Base-by-base conservation (phyloP, 2,329 filamentous ascomycete species). In the Cercospora sp. region DNA sequence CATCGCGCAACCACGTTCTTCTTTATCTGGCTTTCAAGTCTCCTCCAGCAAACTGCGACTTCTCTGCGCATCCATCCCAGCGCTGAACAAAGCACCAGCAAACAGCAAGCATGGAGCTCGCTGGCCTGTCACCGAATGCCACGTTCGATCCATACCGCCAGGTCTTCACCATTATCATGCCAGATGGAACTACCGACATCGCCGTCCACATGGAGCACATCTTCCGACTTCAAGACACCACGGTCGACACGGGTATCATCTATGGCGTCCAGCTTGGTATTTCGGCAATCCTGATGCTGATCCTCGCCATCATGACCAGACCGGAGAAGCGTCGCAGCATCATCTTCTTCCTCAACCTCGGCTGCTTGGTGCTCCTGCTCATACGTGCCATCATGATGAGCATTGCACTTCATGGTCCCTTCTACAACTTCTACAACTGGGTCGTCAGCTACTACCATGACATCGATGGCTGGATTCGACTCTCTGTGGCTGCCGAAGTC, bases 251-350 rank as follows among this genome's bases (percentile, higher is more conserved):
- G 40, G 82, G 79, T 76, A 88, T 91, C 82, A 90, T 89, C 79
- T 92, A 90, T 76, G 89, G 87, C 63, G 80, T 85, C 18, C 91
- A 94, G 77, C 83, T 93, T 62, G 92, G 92, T 31, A 87, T 90
- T 26, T 87, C 86, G 58, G 71, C 89, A 66, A 80, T 90, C 68
- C 86, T 93, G 74, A 81, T 94, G 18, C 72, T 90, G 53, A 83
- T 91, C 31, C 81, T 94, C 2, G 80, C 93, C 10, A 80, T 90
- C 67, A 84, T 94, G 78, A 93, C 91, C 0, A 87, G 87, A 20
- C 77, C 82, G 0, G 82, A 87, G 71, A 93, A 92, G 77, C 86
- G 91, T 68, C 81, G 81, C 63, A 89, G 89, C 1, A 76, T 83
- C 0, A 85, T 92, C 20, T 91, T 91, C 77, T 75, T 89, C 70